Percentiles rank a stretch among this genome's conserved stretches.
Conservation (phyloP, 345 rosid genomes). For the Toxicodendron radicans region DNA sequence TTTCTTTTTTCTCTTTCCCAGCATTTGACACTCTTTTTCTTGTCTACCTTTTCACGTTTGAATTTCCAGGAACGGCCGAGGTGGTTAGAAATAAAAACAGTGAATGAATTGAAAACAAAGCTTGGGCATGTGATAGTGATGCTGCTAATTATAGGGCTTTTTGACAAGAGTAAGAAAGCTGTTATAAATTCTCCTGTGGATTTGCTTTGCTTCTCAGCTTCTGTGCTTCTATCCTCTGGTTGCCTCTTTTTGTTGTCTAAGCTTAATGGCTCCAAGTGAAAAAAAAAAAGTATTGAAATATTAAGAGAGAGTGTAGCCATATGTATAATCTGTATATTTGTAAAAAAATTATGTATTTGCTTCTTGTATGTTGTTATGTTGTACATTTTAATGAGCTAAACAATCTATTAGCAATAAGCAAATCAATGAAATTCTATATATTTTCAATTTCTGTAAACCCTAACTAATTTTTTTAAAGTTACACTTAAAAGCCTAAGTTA, state of each 20-base stretch:
- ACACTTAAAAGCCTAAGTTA: no score
- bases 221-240: constrained; percentile 75
- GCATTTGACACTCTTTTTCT: not conserved
- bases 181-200: constrained; percentile 61
- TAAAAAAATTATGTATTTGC: no score
- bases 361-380: no score
- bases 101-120: constrained; percentile 81
- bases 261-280: constrained; percentile 52
- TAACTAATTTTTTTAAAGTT: no score
- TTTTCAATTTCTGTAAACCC: no score
- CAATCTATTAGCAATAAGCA: no score
- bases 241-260: constrained; percentile 78
- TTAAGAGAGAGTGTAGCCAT: no score
- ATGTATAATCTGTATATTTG: no score
- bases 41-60: not conserved
- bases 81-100: constrained; percentile 81
- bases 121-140: constrained; percentile 94
- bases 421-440: no score
- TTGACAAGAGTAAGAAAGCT: constrained; percentile 81
- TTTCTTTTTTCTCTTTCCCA: not conserved
- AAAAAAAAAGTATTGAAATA: no score
- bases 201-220: constrained; percentile 79
- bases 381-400: no score
- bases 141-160: constrained; percentile 86
- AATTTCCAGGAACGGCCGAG: constrained; percentile 66